These are phyloP conservation scores for Sporothrix sp. DNA, from an alignment of 2,329 filamentous ascomycete species.

Conservation along the genomic window DNA sequence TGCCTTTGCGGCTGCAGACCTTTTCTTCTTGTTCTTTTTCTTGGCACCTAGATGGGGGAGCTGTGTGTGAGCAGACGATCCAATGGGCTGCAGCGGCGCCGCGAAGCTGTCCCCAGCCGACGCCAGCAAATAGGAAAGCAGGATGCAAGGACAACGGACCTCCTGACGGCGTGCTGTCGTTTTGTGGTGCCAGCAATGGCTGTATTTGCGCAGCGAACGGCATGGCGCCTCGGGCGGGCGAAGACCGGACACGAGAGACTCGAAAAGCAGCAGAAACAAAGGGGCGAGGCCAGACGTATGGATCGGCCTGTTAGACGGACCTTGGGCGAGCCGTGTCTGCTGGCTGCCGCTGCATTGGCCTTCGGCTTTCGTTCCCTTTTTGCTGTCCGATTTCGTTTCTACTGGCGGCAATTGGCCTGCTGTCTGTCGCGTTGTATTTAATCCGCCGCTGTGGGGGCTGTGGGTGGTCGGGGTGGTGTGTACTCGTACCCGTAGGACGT, in stretches of 20 bases:
- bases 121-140: too few species aligned
- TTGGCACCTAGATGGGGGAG: slow-evolving; percentile 33
- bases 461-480: not conserved
- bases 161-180: slow-evolving; percentile 13
- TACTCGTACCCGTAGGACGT: not conserved
- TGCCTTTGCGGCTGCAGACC: slow-evolving; percentile 38
- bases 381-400: slow-evolving; percentile 3
- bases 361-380: not conserved
- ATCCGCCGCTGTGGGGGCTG: not conserved
- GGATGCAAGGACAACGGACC: slow-evolving; percentile 6
- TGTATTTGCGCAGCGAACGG: slow-evolving; percentile 9
- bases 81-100: not conserved
- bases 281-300: slow-evolving; percentile 13
- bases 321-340: not conserved
- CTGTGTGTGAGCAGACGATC: not conserved
- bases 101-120: too few species aligned
- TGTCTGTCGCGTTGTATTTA: slow-evolving; percentile 17
- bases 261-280: not conserved
- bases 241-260: not conserved
- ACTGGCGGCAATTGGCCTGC: slow-evolving; percentile 9
- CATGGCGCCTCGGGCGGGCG: slow-evolving; percentile 10
- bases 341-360: slow-evolving; percentile 3
- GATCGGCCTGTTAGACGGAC: not conserved
- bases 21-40: slow-evolving; percentile 52
- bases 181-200: slow-evolving; percentile 11